Evolutionary conservation across 306 rosid species (phyloP).

Genomic region (Cyclanthera cordifolia): DNA sequence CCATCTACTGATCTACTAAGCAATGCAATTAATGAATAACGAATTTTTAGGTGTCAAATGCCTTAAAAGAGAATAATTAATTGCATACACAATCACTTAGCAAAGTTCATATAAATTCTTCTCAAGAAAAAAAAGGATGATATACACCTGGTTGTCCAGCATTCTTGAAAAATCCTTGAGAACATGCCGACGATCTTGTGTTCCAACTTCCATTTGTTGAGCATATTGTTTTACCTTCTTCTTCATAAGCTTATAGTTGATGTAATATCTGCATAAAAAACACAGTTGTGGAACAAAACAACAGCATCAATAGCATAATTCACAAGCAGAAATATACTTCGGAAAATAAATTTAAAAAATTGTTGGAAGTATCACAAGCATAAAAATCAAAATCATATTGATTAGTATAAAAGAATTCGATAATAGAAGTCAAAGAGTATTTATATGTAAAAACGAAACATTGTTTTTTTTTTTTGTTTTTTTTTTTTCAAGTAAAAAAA

Average conservation of each 20-base stretch:
- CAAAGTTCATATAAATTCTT: not conserved
- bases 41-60: conserved; percentile 5
- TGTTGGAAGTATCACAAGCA: not conserved
- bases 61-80: not conserved
- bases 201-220: conserved; percentile 77
- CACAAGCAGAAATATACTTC: not conserved
- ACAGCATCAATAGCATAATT: not conserved
- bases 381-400: not conserved
- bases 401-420: not conserved
- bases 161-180: conserved; percentile 95
- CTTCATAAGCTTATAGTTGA: conserved; percentile 93
- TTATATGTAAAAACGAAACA: not conserved
- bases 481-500: not conserved
- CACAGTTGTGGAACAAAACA: not conserved
- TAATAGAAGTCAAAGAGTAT: not conserved
- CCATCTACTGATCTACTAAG: not conserved
- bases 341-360: conserved; percentile 4
- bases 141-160: conserved; percentile 80
- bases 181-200: conserved; percentile 64
- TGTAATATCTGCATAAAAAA: conserved; percentile 56
- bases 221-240: conserved; percentile 72
- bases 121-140: conserved; percentile 10
- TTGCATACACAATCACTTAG: not conserved
- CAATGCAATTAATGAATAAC: not conserved
- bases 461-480: not conserved